Evolutionary conservation across 345 rosid species (phyloP).

Genomic region (Brassica nigra): DNA sequence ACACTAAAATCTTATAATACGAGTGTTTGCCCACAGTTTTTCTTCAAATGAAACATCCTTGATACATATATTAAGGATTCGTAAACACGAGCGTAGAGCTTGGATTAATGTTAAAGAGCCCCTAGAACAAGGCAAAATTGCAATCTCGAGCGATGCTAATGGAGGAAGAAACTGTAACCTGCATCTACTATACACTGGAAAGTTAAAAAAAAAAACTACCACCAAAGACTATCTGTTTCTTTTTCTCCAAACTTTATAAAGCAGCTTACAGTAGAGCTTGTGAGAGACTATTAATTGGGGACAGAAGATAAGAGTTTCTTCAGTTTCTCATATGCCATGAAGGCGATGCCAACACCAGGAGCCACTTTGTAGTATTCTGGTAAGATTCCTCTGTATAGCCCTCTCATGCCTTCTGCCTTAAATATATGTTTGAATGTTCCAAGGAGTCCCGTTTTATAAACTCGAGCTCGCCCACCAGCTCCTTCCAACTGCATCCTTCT

Average conservation of each 20-base stretch:
- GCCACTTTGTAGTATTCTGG: slow-evolving; percentile 97
- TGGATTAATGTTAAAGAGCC: slow-evolving; percentile 28
- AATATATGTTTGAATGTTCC: slow-evolving; percentile 74
- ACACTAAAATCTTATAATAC: neutral
- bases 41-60: neutral
- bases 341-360: slow-evolving; percentile 91
- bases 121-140: slow-evolving; percentile 31
- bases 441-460: slow-evolving; percentile 68
- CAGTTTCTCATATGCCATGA: slow-evolving; percentile 85
- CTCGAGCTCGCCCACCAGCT: slow-evolving; percentile 79
- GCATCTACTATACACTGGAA: slow-evolving; percentile 34
- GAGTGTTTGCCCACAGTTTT: neutral
- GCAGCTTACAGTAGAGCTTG: slow-evolving; percentile 23
- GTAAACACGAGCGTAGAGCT: neutral
- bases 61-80: slow-evolving; percentile 5
- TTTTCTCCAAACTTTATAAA: slow-evolving; percentile 27
- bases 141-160: slow-evolving; percentile 17
- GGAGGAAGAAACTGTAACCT: slow-evolving; percentile 17
- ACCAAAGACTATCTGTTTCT: neutral
- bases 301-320: slow-evolving; percentile 49
- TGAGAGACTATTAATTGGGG: slow-evolving; percentile 26
- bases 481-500: slow-evolving; percentile 94
- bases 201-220: neutral
- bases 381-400: slow-evolving; percentile 85
- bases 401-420: slow-evolving; percentile 73